phyloP scores from a whole-genome alignment of 169 alveolate species.

The Plasmodium adleri region DNA sequence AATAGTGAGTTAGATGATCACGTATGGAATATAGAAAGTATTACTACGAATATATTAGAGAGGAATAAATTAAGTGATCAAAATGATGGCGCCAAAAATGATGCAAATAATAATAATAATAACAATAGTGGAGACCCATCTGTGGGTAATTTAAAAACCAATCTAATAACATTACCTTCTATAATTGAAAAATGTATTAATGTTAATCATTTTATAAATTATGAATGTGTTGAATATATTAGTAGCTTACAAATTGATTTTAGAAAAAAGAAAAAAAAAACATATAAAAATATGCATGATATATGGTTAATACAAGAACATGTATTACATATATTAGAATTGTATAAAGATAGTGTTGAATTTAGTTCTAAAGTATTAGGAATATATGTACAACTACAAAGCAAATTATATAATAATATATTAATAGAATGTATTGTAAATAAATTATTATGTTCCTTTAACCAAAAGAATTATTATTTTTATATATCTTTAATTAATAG shows the following conservation, averaged over 20 bases:
- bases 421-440: slow-evolving; percentile 60
- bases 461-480: slow-evolving; percentile 46
- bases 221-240: slow-evolving; percentile 51
- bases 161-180: slow-evolving; percentile 12
- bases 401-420: slow-evolving; percentile 72
- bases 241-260: slow-evolving; percentile 54
- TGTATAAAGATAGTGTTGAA: slow-evolving; percentile 63
- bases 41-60: not conserved
- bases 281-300: slow-evolving; percentile 50
- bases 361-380: slow-evolving; percentile 69
- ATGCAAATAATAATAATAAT: not conserved
- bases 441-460: slow-evolving; percentile 58
- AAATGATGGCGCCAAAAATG: not conserved
- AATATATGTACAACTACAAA: slow-evolving; percentile 63
- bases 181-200: slow-evolving; percentile 48
- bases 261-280: slow-evolving; percentile 25
- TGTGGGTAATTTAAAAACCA: slow-evolving; percentile 3
- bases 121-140: not conserved
- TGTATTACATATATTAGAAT: slow-evolving; percentile 48
- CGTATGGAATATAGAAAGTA: not conserved
- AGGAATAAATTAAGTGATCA: slow-evolving; percentile 1
- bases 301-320: slow-evolving; percentile 77
- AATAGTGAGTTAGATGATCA: slow-evolving; percentile 1
- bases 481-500: slow-evolving; percentile 65
- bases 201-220: slow-evolving; percentile 22